phyloP scores from a whole-genome alignment of 176 grass and related monocot species.

The Metroxylon sagu region DNA sequence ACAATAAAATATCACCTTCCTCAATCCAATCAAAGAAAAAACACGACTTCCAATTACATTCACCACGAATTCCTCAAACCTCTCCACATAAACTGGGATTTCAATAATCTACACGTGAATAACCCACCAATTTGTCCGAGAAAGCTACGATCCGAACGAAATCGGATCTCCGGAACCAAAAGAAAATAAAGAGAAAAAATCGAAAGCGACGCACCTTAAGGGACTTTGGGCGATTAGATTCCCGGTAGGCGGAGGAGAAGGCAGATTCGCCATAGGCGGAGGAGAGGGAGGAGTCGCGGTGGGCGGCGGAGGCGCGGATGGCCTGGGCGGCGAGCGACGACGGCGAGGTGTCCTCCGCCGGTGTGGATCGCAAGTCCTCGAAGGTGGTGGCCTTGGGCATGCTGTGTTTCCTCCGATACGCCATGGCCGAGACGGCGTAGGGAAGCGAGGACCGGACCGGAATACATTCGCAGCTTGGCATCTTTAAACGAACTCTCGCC shows the following conservation, averaged over 20 bases:
- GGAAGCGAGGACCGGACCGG: no score
- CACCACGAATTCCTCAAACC: no score
- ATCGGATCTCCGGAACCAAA: no score
- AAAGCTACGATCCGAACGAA: no score
- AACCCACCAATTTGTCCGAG: no score
- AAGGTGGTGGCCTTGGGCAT: conserved; percentile 29
- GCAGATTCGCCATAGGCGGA: conserved; percentile 23
- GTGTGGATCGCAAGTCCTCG: conserved; percentile 11
- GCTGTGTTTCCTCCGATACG: conserved; percentile 33
- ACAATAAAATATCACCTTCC: no score
- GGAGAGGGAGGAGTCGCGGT: conserved; percentile 36
- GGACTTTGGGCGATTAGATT: conserved; percentile 2
- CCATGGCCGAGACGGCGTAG: background rate
- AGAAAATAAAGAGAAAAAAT: background rate
- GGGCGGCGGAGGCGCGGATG: conserved; percentile 33
- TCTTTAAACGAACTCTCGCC: no score
- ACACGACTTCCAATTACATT: no score
- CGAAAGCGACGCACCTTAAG: conserved; percentile 4
- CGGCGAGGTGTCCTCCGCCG: conserved; percentile 5
- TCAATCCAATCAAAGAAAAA: no score
- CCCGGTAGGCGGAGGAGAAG: conserved; percentile 4
- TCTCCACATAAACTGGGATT: no score
- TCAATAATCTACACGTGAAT: no score
- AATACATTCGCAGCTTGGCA: no score
- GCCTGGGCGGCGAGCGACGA: conserved; percentile 33